Conservation (phyloP, 1,284 basidiomycete genomes). For the Trichosporon sp. region DNA sequence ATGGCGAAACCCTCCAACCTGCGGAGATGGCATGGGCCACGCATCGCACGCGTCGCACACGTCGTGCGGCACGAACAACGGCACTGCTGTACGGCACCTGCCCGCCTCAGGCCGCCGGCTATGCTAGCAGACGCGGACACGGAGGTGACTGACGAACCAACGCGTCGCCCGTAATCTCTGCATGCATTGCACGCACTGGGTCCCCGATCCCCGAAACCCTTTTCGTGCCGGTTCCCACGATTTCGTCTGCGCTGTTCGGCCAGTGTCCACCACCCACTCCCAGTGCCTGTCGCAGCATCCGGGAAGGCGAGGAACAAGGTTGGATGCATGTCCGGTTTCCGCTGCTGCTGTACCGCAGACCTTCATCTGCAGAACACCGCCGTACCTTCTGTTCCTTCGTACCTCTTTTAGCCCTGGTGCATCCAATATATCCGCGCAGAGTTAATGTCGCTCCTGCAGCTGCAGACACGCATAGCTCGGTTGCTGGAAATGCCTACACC, state of each 20-base stretch:
- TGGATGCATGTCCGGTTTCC: slow-evolving; percentile 2
- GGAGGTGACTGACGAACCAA: not conserved
- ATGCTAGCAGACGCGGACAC: not conserved
- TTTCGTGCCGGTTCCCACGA: slow-evolving; percentile 12
- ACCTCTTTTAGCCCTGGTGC: not conserved
- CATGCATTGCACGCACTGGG: not conserved
- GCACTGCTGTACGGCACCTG: not conserved
- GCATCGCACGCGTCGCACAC: slow-evolving; percentile 3
- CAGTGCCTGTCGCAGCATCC: not conserved
- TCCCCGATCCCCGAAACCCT: slow-evolving; percentile 18
- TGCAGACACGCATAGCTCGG: too few species aligned
- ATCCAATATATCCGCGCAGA: not conserved
- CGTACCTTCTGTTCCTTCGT: not conserved
- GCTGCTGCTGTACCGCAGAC: not conserved
- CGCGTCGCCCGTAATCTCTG: slow-evolving; percentile 7
- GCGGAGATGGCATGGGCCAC: not conserved
- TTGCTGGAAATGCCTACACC: not conserved
- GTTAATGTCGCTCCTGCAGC: not conserved
- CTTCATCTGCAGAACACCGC: slow-evolving; percentile 3
- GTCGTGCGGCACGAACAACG: not conserved
- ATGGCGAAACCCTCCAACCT: too few species aligned
- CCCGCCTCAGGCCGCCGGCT: not conserved
- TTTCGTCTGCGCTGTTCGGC: not conserved
- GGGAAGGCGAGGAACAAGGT: slow-evolving; percentile 5
- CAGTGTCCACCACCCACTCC: not conserved